These are phyloP conservation scores for Conticribra guillardii DNA, from an alignment of 108 stramenopile species.

Conservation along the genomic window DNA sequence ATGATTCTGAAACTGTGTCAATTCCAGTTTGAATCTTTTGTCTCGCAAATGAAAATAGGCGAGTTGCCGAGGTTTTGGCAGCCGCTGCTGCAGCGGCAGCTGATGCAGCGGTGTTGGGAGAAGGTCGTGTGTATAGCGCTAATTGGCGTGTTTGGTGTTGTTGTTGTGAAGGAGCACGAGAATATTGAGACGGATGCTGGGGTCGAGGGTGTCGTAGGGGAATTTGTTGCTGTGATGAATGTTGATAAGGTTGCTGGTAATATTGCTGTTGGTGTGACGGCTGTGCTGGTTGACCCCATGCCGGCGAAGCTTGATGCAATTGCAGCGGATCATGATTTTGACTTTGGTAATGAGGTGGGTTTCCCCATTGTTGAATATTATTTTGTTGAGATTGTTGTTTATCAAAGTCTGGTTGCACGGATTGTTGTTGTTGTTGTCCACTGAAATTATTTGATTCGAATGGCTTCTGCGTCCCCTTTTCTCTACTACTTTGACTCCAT, in stretches of 20 bases:
- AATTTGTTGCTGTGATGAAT: conserved; percentile 6
- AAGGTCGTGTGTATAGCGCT: neutral
- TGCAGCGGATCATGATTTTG: conserved; percentile 3
- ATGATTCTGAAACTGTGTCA: conserved; percentile 38
- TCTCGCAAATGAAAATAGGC: conserved; percentile 32
- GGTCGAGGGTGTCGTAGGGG: neutral
- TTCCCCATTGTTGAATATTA: too few relatives aligned
- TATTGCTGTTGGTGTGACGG: neutral
- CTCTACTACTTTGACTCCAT: too few relatives aligned
- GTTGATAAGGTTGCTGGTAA: conserved; percentile 1
- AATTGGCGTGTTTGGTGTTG: conserved; percentile 20
- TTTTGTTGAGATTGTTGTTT: too few relatives aligned
- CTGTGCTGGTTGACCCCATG: neutral
- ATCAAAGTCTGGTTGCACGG: too few relatives aligned
- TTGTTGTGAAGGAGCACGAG: neutral
- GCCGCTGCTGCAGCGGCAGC: neutral
- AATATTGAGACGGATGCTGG: conserved; percentile 1
- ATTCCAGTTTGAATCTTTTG: conserved; percentile 43
- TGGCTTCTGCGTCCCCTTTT: too few relatives aligned
- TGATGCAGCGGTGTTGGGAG: neutral
- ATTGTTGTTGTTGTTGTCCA: too few relatives aligned
- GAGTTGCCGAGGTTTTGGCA: conserved; percentile 23
- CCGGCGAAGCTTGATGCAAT: conserved; percentile 1
- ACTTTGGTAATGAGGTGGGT: conserved; percentile 17
- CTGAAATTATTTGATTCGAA: too few relatives aligned